These are phyloP conservation scores for Tolypocladium paradoxum DNA, from an alignment of 2,329 filamentous ascomycete genomes.

Conservation along the genomic window DNA sequence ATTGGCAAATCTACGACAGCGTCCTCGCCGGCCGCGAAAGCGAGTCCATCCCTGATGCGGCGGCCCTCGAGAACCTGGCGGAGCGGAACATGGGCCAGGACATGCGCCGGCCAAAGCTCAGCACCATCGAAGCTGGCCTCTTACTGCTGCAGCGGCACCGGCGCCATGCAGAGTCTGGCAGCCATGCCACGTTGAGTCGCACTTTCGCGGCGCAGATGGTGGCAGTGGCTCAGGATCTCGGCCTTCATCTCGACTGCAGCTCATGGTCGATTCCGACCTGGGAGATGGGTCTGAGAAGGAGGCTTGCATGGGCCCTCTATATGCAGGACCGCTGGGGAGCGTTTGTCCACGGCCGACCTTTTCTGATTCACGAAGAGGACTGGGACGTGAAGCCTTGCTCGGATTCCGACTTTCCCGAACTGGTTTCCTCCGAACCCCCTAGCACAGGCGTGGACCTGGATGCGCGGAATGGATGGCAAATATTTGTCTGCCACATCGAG, in stretches of 20 bases:
- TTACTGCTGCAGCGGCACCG: constrained; percentile 39
- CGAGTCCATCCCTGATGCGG: constrained; percentile 17
- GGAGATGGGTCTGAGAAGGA: constrained; percentile 50
- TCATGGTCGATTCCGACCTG: constrained; percentile 51
- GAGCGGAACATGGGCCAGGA: constrained; percentile 33
- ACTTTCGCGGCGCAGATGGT: constrained; percentile 42
- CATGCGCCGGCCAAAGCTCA: constrained; percentile 41
- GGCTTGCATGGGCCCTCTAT: constrained; percentile 53
- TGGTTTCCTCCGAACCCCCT: constrained; percentile 21
- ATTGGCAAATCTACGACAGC: constrained; percentile 50
- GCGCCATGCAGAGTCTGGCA: constrained; percentile 21
- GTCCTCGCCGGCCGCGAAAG: constrained; percentile 27
- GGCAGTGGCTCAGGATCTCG: constrained; percentile 46
- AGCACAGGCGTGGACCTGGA: constrained; percentile 28
- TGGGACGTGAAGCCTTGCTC: constrained; percentile 38
- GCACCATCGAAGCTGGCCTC: constrained; percentile 43
- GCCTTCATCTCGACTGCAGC: constrained; percentile 50
- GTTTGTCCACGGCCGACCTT: constrained; percentile 45
- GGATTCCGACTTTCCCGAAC: constrained; percentile 27
- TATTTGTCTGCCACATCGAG: constrained; percentile 40
- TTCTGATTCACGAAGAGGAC: constrained; percentile 39
- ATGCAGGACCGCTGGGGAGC: constrained; percentile 56
- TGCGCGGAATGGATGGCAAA: constrained; percentile 31
- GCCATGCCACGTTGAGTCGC: constrained; percentile 23
- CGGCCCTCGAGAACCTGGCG: constrained; percentile 25